Conservation (phyloP, 2,329 filamentous ascomycete genomes). For the Fusarium armeniacum region DNA sequence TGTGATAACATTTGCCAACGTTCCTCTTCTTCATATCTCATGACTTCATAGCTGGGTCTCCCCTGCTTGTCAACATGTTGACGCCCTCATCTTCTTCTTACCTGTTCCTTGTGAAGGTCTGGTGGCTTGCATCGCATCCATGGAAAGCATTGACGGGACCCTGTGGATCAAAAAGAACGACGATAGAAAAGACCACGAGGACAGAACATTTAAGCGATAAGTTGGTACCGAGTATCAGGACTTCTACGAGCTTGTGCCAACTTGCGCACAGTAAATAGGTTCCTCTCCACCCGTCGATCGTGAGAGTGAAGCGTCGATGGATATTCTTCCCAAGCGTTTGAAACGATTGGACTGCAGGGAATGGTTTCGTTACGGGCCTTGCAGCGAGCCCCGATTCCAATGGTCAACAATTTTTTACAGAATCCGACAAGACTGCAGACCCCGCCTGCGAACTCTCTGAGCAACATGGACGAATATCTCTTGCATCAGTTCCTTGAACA, state of each 20-base stretch:
- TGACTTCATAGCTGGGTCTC: slow-evolving; percentile 40
- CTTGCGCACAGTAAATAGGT: slow-evolving; percentile 25
- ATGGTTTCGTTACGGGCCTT: not conserved
- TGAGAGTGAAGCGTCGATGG: slow-evolving; percentile 23
- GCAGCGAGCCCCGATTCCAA: not conserved
- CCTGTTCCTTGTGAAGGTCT: slow-evolving; percentile 16
- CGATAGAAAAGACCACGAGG: slow-evolving; percentile 1
- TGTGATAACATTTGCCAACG: not conserved
- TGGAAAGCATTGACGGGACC: slow-evolving; percentile 41
- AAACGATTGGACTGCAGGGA: slow-evolving; percentile 23
- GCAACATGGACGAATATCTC: slow-evolving; percentile 17
- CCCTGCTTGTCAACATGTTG: slow-evolving; percentile 44
- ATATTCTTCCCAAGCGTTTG: slow-evolving; percentile 19
- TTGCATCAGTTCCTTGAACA: slow-evolving; percentile 22
- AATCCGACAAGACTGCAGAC: slow-evolving; percentile 10
- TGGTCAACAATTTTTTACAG: slow-evolving; percentile 4
- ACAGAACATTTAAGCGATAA: slow-evolving; percentile 3
- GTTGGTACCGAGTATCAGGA: slow-evolving; percentile 12
- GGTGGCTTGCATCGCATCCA: slow-evolving; percentile 10
- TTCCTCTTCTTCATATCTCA: slow-evolving; percentile 16
- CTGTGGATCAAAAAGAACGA: slow-evolving; percentile 28
- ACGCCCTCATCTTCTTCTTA: slow-evolving; percentile 15
- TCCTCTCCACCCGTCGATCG: slow-evolving; percentile 43
- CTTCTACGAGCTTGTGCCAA: slow-evolving; percentile 33
- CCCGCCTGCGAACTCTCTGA: slow-evolving; percentile 5